These are phyloP conservation scores for Saposhnikovia divaricata DNA, from an alignment of 129 eudicot genomes.

Conservation along the genomic window DNA sequence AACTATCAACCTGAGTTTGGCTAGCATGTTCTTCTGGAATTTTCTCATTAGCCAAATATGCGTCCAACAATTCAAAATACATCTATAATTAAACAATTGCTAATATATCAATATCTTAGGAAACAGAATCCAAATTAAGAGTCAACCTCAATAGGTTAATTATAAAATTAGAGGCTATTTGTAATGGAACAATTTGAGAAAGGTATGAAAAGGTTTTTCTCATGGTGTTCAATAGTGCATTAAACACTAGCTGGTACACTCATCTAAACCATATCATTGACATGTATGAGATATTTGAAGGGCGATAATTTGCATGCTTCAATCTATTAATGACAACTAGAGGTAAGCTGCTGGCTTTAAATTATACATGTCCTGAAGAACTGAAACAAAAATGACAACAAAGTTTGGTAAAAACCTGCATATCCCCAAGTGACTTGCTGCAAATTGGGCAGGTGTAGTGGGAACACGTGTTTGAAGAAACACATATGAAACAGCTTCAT, in stretches of 20 bases:
- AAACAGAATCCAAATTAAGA: not conserved
- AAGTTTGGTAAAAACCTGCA: constrained; percentile 48
- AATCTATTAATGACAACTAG: not conserved
- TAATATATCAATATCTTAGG: not conserved
- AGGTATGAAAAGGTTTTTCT: not conserved
- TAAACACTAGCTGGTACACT: not conserved
- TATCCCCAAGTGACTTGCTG: constrained; percentile 91
- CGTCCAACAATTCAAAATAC: constrained; percentile 81
- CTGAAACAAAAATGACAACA: not conserved
- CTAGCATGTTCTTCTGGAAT: constrained; percentile 71
- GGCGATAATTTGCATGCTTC: not conserved
- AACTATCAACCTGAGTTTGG: constrained; percentile 57
- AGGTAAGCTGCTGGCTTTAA: not conserved
- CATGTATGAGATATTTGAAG: not conserved
- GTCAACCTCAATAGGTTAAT: not conserved
- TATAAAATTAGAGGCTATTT: not conserved
- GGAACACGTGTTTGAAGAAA: constrained; percentile 61
- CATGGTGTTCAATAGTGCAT: not conserved
- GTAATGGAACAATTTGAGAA: not conserved
- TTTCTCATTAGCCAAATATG: constrained; percentile 74
- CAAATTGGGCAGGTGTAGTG: constrained; percentile 90
- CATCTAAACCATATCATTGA: not conserved
- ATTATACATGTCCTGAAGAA: not conserved
- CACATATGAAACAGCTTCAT: too few species aligned
- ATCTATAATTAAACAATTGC: constrained; percentile 37